phyloP scores from a whole-genome alignment of 257 asterid species.

The Craterostigma plantagineum region DNA sequence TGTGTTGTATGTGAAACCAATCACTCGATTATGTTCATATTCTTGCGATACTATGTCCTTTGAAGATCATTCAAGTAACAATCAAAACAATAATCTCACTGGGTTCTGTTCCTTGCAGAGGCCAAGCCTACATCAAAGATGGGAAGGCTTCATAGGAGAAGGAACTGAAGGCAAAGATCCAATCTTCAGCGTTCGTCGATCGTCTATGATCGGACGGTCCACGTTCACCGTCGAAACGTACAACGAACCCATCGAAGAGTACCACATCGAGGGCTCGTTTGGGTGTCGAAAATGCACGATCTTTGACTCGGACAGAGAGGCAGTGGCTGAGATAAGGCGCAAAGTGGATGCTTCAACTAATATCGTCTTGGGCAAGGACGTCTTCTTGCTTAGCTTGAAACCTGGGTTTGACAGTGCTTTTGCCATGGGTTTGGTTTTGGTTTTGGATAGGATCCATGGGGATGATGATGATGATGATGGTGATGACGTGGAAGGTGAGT shows the following conservation, averaged over 20 bases:
- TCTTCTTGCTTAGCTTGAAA: slow-evolving; percentile 19
- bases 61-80: no score
- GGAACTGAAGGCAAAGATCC: slow-evolving; percentile 34
- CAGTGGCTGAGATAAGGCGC: slow-evolving; percentile 45
- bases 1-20: no score
- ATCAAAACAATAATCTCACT: no score
- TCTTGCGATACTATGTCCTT: no score
- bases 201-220: slow-evolving; percentile 52
- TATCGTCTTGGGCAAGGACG: slow-evolving; percentile 49
- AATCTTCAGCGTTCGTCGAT: slow-evolving; percentile 49
- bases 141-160: slow-evolving; percentile 67
- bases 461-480: slow-evolving; percentile 1
- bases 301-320: slow-evolving; percentile 20
- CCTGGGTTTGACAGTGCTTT: slow-evolving; percentile 50
- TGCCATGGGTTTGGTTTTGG: slow-evolving; percentile 49
- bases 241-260: slow-evolving; percentile 25
- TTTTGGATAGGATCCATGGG: slow-evolving; percentile 38
- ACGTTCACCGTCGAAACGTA: slow-evolving; percentile 37
- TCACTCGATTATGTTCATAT: no score
- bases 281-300: slow-evolving; percentile 38
- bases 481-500: no score
- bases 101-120: slow-evolving; percentile 16
- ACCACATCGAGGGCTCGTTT: slow-evolving; percentile 48
- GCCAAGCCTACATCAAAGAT: slow-evolving; percentile 54
- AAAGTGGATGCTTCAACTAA: slow-evolving; percentile 39